A percentile compares a stretch with the other conserved stretches of the same genome.
phyloP scores from a whole-genome alignment of 805 yeast genomes.

The Pichia sporocuriosa region DNA sequence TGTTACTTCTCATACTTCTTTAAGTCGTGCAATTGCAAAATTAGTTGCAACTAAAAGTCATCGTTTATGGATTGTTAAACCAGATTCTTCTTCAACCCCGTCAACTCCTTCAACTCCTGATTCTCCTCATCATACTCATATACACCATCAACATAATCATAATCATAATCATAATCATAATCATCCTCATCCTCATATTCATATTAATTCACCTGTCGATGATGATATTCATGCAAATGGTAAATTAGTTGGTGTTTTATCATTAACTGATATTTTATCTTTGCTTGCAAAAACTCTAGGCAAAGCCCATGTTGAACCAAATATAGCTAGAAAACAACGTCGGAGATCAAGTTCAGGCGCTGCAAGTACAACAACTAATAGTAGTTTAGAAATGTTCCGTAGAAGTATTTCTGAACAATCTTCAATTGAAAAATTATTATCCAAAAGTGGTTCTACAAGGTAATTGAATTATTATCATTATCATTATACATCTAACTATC shows the following conservation, averaged over 20 bases:
- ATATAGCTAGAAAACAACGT: slow-evolving; percentile 80
- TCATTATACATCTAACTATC: too few relatives aligned
- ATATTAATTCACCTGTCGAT: slow-evolving; percentile 16
- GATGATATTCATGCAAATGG: slow-evolving; percentile 55
- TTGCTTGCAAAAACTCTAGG: slow-evolving; percentile 73
- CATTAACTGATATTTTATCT: slow-evolving; percentile 84
- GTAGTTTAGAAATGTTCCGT: slow-evolving; percentile 38
- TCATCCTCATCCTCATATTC: slow-evolving; percentile 7
- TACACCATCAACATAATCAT: slow-evolving; percentile 5
- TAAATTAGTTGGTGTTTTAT: slow-evolving; percentile 81
- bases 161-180: slow-evolving; percentile 2
- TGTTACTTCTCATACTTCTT: slow-evolving; percentile 69
- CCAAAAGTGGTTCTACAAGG: background rate
- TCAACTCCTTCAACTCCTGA: slow-evolving; percentile 13
- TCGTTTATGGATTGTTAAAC: slow-evolving; percentile 78
- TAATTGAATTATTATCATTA: too few relatives aligned
- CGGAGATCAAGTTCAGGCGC: slow-evolving; percentile 48
- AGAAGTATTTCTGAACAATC: slow-evolving; percentile 28
- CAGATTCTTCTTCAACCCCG: slow-evolving; percentile 23
- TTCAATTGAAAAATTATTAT: background rate
- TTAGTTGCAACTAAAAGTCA: slow-evolving; percentile 93
- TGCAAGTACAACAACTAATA: slow-evolving; percentile 30
- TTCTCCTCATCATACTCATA: slow-evolving; percentile 6
- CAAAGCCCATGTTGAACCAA: slow-evolving; percentile 67
- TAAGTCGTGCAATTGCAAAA: slow-evolving; percentile 88